A percentile compares a stretch with the other conserved stretches of the same genome.
phyloP scores from a whole-genome alignment of 305 asterid genomes.

The Solanum hybrid region DNA sequence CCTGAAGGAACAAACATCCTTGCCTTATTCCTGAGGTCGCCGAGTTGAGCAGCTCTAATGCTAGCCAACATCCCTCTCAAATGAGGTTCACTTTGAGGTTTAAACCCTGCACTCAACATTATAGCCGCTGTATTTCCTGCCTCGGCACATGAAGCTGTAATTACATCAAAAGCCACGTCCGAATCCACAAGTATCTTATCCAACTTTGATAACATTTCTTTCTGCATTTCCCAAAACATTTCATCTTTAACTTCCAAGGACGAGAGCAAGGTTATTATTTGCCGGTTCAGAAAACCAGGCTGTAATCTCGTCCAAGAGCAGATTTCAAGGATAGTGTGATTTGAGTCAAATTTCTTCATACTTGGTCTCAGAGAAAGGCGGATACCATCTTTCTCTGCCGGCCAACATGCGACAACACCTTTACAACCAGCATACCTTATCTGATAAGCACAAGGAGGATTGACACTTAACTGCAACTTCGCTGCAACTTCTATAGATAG shows the following conservation, averaged over 20 bases:
- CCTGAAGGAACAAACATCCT: conserved; percentile 75
- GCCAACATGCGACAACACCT: conserved; percentile 93
- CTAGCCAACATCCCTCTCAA: conserved; percentile 73
- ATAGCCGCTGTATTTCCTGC: conserved; percentile 72
- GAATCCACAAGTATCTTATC: conserved; percentile 58
- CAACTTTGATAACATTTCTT: conserved; percentile 55
- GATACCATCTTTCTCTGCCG: conserved; percentile 25
- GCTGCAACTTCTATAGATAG: conserved; percentile 68
- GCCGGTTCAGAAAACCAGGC: conserved; percentile 90
- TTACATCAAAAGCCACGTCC: conserved; percentile 64
- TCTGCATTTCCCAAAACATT: conserved; percentile 76
- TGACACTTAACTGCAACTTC: conserved; percentile 43
- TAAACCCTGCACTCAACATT: conserved; percentile 89
- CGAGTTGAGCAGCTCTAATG: conserved; percentile 80
- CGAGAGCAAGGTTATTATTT: conserved; percentile 74
- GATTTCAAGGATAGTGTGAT: conserved; percentile 69
- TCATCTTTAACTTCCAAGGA: conserved; percentile 56
- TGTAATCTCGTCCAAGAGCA: conserved; percentile 91
- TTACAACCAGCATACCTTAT: conserved; percentile 84
- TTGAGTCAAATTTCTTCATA: conserved; percentile 74
- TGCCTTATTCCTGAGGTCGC: conserved; percentile 74
- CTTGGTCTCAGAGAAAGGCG: conserved; percentile 57
- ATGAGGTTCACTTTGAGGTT: conserved; percentile 74
- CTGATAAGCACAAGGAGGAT: conserved; percentile 84
- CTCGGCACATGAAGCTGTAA: conserved; percentile 69